Conservation (phyloP, 2,329 filamentous ascomycete species). For the Annulohypoxylon truncatum region DNA sequence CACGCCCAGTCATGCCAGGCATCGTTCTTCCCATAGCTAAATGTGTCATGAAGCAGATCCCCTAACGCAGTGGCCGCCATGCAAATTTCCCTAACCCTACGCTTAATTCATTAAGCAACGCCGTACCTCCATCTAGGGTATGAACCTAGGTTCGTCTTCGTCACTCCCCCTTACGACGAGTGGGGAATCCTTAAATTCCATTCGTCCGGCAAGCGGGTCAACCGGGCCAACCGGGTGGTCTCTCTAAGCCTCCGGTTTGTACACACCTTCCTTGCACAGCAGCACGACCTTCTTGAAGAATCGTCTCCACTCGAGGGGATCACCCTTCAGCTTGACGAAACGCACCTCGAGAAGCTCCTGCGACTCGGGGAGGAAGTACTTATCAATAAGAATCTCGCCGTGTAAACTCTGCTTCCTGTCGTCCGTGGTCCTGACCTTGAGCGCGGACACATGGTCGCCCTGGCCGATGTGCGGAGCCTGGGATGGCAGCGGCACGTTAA, state of each 20-base stretch:
- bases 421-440: constrained; percentile 82
- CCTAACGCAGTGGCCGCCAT: constrained; percentile 6
- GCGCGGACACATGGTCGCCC: constrained; percentile 67
- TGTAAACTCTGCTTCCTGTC: constrained; percentile 77
- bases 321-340: constrained; percentile 94
- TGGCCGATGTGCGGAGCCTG: constrained; percentile 57
- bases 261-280: constrained; percentile 86
- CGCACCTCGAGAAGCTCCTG: constrained; percentile 82
- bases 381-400: constrained; percentile 80
- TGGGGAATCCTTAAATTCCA: background rate
- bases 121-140: background rate
- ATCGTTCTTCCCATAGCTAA: background rate
- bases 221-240: constrained; percentile 22
- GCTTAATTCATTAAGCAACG: background rate
- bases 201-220: background rate
- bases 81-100: constrained; percentile 23
- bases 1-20: constrained; percentile 8
- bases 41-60: constrained; percentile 19
- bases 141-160: background rate
- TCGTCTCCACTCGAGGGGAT: constrained; percentile 94
- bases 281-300: constrained; percentile 97
- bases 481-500: constrained; percentile 80
- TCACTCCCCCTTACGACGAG: background rate
- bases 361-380: constrained; percentile 65
- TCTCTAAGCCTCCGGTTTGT: constrained; percentile 62